Percentiles rank a stretch among this genome's conserved stretches.
Conservation (phyloP, 2,329 filamentous ascomycete genomes). For the Ophiocordyceps camponoti-saundersi region DNA sequence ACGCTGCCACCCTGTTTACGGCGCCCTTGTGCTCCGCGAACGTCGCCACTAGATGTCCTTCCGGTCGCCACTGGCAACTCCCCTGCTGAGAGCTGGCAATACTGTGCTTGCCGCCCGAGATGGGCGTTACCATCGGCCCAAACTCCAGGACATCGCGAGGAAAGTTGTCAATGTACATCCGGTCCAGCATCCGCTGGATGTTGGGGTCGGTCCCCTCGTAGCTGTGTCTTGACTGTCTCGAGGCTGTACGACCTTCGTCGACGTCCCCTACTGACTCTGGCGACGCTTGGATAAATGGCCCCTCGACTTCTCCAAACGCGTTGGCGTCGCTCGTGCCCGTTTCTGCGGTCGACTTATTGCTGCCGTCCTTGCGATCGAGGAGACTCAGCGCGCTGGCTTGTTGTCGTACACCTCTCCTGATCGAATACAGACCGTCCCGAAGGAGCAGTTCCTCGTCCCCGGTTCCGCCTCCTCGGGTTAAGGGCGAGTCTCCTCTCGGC, state of each 20-base stretch:
- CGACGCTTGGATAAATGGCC: slow-evolving; percentile 28
- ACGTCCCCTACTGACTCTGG: slow-evolving; percentile 8
- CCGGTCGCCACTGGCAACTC: slow-evolving; percentile 57
- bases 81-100: slow-evolving; percentile 26
- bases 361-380: slow-evolving; percentile 40
- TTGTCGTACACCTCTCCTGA: slow-evolving; percentile 31
- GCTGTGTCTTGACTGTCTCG: slow-evolving; percentile 49
- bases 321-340: slow-evolving; percentile 42
- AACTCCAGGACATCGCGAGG: slow-evolving; percentile 51
- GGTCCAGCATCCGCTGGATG: slow-evolving; percentile 58
- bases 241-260: slow-evolving; percentile 15
- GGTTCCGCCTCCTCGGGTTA: slow-evolving; percentile 8
- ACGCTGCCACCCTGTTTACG: slow-evolving; percentile 64
- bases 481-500: slow-evolving; percentile 18
- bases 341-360: slow-evolving; percentile 39
- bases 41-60: slow-evolving; percentile 68
- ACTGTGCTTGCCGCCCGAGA: slow-evolving; percentile 36
- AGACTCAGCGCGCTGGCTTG: slow-evolving; percentile 43
- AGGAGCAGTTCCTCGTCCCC: slow-evolving; percentile 17
- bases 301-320: slow-evolving; percentile 42
- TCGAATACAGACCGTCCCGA: slow-evolving; percentile 23
- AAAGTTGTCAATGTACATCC: slow-evolving; percentile 63
- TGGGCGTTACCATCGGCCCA: slow-evolving; percentile 62
- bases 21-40: slow-evolving; percentile 76
- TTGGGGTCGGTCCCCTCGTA: slow-evolving; percentile 66